phyloP scores from a whole-genome alignment of 2,329 filamentous ascomycete species.

The Sclerotinia borealis region DNA sequence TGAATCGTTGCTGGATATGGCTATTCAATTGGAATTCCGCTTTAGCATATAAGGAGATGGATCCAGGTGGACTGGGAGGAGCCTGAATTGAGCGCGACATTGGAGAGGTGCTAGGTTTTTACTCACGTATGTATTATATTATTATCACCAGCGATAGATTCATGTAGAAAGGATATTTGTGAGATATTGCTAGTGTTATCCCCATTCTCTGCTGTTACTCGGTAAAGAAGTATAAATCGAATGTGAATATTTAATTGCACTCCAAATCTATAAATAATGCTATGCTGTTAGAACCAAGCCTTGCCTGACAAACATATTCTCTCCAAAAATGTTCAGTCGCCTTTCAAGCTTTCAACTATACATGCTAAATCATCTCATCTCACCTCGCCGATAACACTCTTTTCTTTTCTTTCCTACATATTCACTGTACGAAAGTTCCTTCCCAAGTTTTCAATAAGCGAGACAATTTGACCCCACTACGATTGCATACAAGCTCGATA shows the following conservation, averaged over 20 bases:
- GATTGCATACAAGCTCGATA: too few species aligned
- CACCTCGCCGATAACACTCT: neutral
- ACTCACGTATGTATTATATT: constrained; percentile 10
- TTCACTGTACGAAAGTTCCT: neutral
- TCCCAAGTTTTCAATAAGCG: neutral
- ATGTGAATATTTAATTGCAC: neutral
- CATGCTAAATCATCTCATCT: neutral
- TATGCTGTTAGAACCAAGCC: too few species aligned
- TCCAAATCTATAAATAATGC: neutral
- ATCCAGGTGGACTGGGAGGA: constrained; percentile 1
- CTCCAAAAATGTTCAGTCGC: neutral
- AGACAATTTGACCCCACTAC: neutral
- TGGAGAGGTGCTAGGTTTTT: neutral
- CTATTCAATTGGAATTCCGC: constrained; percentile 6
- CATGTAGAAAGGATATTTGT: neutral
- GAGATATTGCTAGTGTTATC: neutral
- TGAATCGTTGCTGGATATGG: constrained; percentile 12
- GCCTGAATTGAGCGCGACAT: neutral
- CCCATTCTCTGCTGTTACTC: neutral
- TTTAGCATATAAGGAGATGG: constrained; percentile 9
- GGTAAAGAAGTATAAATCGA: neutral
- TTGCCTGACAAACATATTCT: neutral
- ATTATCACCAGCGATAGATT: neutral
- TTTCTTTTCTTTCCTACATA: too few species aligned
- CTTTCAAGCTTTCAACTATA: neutral